phyloP scores from a whole-genome alignment of 345 rosid genomes.

The Populus pruinosa region DNA sequence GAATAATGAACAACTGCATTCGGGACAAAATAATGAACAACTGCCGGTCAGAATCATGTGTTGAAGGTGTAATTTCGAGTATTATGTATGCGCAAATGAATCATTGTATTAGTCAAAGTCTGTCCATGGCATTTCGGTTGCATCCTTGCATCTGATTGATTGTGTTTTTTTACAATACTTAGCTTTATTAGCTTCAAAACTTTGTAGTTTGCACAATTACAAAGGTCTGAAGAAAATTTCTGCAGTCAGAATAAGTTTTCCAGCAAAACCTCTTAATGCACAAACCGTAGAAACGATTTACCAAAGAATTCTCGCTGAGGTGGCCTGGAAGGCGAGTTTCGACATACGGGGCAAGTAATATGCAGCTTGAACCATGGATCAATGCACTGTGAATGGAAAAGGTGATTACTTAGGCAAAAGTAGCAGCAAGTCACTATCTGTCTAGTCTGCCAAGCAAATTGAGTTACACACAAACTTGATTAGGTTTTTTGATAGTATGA shows the following conservation, averaged over 20 bases:
- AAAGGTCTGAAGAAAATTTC: not conserved
- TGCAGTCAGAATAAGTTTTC: not conserved
- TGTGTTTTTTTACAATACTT: no score
- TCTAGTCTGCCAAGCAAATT: conserved; percentile 35
- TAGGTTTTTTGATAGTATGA: no score
- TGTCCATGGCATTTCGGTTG: no score
- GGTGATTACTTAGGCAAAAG: conserved; percentile 28
- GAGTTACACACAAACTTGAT: not conserved
- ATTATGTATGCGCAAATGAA: no score
- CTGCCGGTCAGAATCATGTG: no score
- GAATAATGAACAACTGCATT: no score
- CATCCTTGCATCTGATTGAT: no score
- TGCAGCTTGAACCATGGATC: conserved; percentile 38
- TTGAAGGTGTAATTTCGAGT: no score
- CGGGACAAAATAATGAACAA: no score
- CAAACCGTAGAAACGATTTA: not conserved
- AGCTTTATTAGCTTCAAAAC: not conserved
- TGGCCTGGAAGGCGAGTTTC: conserved; percentile 20
- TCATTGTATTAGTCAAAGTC: no score
- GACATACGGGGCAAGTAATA: conserved; percentile 37
- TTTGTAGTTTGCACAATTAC: not conserved
- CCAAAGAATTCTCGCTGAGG: not conserved
- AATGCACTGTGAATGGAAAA: conserved; percentile 32
- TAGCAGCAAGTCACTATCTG: conserved; percentile 25
- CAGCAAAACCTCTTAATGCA: not conserved